Evolutionary conservation across 306 rosid genomes (phyloP), one percentile per base, ranked within the genome.

Genomic region (Begonia masoniana): DNA sequence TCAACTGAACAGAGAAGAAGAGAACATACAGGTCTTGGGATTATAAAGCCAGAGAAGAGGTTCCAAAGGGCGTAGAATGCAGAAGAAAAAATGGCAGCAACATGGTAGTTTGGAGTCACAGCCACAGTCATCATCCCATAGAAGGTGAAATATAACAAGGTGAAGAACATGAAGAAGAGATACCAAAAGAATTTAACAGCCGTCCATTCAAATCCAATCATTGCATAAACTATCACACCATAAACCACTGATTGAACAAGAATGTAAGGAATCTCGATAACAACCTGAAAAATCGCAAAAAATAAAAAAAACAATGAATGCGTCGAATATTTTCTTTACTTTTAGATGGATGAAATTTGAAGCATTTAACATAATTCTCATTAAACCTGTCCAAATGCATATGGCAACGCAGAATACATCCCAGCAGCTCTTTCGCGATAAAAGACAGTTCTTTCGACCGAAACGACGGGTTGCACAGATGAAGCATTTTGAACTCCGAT

Each of bases 61-160:
- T 74, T 88, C 97, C 97, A 88, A 15, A 76, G 1, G 66, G 56
- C 85, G 41, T 82, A 85, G 63, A 88, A 88, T 39, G 82, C 75
- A 39, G 80, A 39, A 13, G 94, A 78, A 35, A 80, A 64, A 51
- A 82, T 68, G 3, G 82, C 5, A 57, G 87, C 94, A 13, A 88
- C 70, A 51, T 85, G 94, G 61, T 72, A 62, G 63, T 80, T 82
- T 60, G 94, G 97, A 7, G 95, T 82, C 31, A 74, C 45, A 23
- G 94, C 89, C 60, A 88, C 84, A 51, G 84, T 9, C 94, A 82
- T 80, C 95, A 85, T 88, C 41, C 97, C 97, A 31, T 78, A 88
- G 50, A 63, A 82, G 50, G 97, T 88, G 79, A 62, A 85, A 74
- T 80, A 81, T 23, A 78, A 41, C 58, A 88, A 62, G 46, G 95